Evolutionary conservation across 2,329 filamentous ascomycete species (phyloP), one percentile per base, ranked within the genome.

Genomic region (Metarhizium guizhouense): DNA sequence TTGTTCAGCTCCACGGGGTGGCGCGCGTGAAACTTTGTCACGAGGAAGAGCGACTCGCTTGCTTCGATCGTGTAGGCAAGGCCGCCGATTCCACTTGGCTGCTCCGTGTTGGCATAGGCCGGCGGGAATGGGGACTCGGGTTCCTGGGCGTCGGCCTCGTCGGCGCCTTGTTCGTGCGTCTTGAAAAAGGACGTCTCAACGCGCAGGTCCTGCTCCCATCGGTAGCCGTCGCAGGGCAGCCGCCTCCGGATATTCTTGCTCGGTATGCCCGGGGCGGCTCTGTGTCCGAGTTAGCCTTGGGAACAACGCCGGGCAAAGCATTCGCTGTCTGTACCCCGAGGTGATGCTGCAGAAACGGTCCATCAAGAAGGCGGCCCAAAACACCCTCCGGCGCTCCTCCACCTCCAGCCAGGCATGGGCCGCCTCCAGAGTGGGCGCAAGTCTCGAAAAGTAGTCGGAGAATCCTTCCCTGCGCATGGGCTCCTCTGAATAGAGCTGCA

Each of bases 1-100:
- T 70, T 65, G 7, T 63, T 62, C 5, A 72, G 60, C 42, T 75
- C 67, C 16, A 75, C 62, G 11, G 64, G 61, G 40, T 75, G 71
- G 52, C 72, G 72, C 0, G 75, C 64, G 51, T 75, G 75, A 55
- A 71, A 75, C 0, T 66, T 72, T 0, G 69, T 74, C 1, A 76
- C 72, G 0, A 69, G 67, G 29, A 68, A 73, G 2, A 76, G 60
- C 4, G 69, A 73, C 56, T 76, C 74, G 0, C 71, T 74, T 0
- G 73, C 73, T 57, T 76, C 73, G 16, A 76, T 70, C 20, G 68
- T 68, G 57, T 74, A 76, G 0, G 74, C 73, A 52, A 75, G 73
- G 0, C 72, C 71, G 14, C 68, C 72, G 1, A 74, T 25, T 25
- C 25, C 25, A 25, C 25, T 25, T 1, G 25, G 25, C 25, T 25